phyloP scores from a whole-genome alignment of 495 filamentous ascomycete species.

The Hypomontagnella submonticulosa region DNA sequence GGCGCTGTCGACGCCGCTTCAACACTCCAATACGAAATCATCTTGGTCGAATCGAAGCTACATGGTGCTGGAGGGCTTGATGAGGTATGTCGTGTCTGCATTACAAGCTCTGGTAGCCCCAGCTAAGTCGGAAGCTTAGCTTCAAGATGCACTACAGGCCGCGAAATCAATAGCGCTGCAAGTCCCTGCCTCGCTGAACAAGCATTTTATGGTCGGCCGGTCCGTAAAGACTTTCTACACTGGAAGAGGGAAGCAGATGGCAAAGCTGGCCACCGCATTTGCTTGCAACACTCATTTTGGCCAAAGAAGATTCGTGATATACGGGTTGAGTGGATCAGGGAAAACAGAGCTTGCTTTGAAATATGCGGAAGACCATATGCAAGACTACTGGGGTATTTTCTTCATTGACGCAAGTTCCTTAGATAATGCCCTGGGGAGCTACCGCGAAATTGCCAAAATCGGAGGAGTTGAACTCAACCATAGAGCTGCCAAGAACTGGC shows the following conservation, averaged over 20 bases:
- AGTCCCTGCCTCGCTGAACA: slow-evolving; percentile 4
- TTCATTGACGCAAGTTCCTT: slow-evolving; percentile 20
- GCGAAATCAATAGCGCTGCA: slow-evolving; percentile 1
- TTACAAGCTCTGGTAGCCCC: neutral
- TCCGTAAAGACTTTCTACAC: slow-evolving; percentile 7
- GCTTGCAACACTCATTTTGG: neutral
- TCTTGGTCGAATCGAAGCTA: neutral
- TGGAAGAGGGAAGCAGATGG: slow-evolving; percentile 14
- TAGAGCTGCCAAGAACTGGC: slow-evolving; percentile 47
- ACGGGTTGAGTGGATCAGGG: slow-evolving; percentile 51
- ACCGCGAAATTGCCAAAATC: slow-evolving; percentile 14
- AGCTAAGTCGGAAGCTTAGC: neutral
- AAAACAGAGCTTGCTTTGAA: slow-evolving; percentile 55
- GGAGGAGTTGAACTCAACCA: slow-evolving; percentile 34
- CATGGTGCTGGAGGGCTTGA: neutral
- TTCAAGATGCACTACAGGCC: neutral
- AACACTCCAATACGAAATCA: neutral
- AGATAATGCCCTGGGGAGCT: slow-evolving; percentile 5
- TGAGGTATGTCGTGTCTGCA: slow-evolving; percentile 1
- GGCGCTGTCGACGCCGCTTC: neutral
- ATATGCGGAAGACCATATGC: slow-evolving; percentile 47
- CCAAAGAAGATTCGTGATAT: slow-evolving; percentile 48
- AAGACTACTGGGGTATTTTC: slow-evolving; percentile 41
- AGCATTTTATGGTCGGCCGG: slow-evolving; percentile 6
- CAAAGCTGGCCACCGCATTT: slow-evolving; percentile 3